These are phyloP conservation scores for Orbilia oligospora DNA, from an alignment of 2,329 filamentous ascomycete species.

Conservation along the genomic window DNA sequence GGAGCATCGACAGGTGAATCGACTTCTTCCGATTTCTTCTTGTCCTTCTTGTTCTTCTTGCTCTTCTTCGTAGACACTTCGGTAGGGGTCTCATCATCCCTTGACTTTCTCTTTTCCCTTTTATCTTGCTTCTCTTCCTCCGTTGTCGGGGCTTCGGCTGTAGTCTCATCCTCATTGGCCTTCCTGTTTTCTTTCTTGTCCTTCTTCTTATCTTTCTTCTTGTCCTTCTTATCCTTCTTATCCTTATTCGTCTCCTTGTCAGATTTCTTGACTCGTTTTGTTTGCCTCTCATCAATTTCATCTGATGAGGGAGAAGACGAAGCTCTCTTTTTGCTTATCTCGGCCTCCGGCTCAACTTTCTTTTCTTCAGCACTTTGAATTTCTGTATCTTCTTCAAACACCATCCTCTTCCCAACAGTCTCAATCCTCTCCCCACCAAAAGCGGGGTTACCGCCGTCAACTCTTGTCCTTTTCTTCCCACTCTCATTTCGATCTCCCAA, in stretches of 20 bases:
- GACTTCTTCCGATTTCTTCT: background rate
- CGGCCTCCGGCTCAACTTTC: background rate
- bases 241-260: slow-evolving; percentile 30
- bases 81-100: background rate
- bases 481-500: background rate
- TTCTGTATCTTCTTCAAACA: slow-evolving; percentile 17
- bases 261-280: slow-evolving; percentile 27
- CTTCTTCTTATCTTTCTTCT: slow-evolving; percentile 27
- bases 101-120: slow-evolving; percentile 31
- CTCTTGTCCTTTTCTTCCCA: slow-evolving; percentile 33
- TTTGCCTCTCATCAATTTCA: slow-evolving; percentile 8
- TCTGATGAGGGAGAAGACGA: slow-evolving; percentile 1
- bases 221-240: background rate
- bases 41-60: slow-evolving; percentile 25
- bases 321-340: background rate
- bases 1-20: background rate
- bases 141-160: background rate
- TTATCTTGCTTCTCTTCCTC: slow-evolving; percentile 31
- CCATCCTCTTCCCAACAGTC: slow-evolving; percentile 47
- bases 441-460: background rate
- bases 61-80: slow-evolving; percentile 30
- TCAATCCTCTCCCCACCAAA: slow-evolving; percentile 45
- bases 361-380: background rate
- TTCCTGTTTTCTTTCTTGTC: slow-evolving; percentile 33
- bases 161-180: background rate